Percentiles rank a stretch among this genome's conserved stretches.
Conservation (phyloP, 1,284 basidiomycete species). For the Ceratobasidium papillatum region DNA sequence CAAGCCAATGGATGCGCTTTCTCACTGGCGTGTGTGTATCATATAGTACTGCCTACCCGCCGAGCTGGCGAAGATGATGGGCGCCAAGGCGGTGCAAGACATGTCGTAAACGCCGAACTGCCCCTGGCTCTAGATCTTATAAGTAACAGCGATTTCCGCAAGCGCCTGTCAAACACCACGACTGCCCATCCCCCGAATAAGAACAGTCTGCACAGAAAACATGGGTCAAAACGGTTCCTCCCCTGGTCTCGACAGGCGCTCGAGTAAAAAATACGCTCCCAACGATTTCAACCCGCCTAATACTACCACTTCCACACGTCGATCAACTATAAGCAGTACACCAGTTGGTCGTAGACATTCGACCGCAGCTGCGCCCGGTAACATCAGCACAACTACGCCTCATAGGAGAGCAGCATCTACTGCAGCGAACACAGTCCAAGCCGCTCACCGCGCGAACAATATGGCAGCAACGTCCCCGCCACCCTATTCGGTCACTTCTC, state of each 20-base stretch:
- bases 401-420: slow-evolving; percentile 16
- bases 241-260: not conserved
- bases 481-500: not conserved
- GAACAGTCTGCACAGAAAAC: not conserved
- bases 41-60: not conserved
- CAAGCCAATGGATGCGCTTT: not conserved
- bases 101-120: not conserved
- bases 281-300: not conserved
- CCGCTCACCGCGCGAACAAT: slow-evolving; percentile 31
- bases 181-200: not conserved
- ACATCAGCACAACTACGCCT: not conserved
- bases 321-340: slow-evolving; percentile 2
- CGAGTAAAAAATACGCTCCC: not conserved
- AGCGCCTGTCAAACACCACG: not conserved
- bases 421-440: not conserved
- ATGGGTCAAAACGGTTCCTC: slow-evolving; percentile 38
- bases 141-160: not conserved
- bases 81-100: slow-evolving; percentile 24
- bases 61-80: not conserved
- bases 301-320: not conserved
- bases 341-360: not conserved
- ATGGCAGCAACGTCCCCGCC: slow-evolving; percentile 11
- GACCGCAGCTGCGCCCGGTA: not conserved
- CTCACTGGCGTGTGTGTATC: not conserved
- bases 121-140: not conserved